A percentile compares a stretch with the other conserved stretches of the same genome.
Conservation (phyloP, 2,329 filamentous ascomycete species). For the Fusarium anthophilum region DNA sequence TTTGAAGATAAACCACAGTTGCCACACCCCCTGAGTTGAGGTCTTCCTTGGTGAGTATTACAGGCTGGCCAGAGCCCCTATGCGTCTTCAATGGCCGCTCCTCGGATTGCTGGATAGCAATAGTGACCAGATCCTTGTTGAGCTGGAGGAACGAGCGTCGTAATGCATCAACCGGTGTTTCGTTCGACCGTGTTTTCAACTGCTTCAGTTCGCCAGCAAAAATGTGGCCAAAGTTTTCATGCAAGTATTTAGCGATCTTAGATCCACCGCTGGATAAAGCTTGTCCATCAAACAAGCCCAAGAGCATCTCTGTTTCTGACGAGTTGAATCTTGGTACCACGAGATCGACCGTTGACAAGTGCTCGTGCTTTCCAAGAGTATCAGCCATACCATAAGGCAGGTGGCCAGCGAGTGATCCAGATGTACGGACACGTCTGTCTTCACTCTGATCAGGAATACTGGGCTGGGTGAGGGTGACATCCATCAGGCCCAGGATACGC, state of each 20-base stretch:
- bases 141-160: conserved; percentile 86
- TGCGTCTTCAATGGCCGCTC: conserved; percentile 74
- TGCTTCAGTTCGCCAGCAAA: conserved; percentile 84
- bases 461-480: conserved; percentile 93
- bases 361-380: conserved; percentile 90
- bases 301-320: conserved; percentile 86
- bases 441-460: conserved; percentile 96
- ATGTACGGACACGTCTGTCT: conserved; percentile 94
- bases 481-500: conserved; percentile 92
- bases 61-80: conserved; percentile 75
- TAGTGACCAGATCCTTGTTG: conserved; percentile 93
- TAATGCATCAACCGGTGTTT: conserved; percentile 84
- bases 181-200: conserved; percentile 71
- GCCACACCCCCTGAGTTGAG: conserved; percentile 90
- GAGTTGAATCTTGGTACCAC: conserved; percentile 93
- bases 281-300: conserved; percentile 97
- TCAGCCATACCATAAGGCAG: conserved; percentile 98
- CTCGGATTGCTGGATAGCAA: conserved; percentile 82
- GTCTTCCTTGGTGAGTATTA: conserved; percentile 88
- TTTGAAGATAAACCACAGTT: conserved; percentile 88
- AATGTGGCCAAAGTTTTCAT: conserved; percentile 91
- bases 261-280: conserved; percentile 89
- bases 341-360: conserved; percentile 94
- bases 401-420: conserved; percentile 89
- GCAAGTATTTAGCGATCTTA: conserved; percentile 94